Percentiles rank a stretch among this genome's conserved stretches.
Evolutionary conservation across 768 basidiomycete species (phyloP).

Genomic region (Leccinum incarnatum): DNA sequence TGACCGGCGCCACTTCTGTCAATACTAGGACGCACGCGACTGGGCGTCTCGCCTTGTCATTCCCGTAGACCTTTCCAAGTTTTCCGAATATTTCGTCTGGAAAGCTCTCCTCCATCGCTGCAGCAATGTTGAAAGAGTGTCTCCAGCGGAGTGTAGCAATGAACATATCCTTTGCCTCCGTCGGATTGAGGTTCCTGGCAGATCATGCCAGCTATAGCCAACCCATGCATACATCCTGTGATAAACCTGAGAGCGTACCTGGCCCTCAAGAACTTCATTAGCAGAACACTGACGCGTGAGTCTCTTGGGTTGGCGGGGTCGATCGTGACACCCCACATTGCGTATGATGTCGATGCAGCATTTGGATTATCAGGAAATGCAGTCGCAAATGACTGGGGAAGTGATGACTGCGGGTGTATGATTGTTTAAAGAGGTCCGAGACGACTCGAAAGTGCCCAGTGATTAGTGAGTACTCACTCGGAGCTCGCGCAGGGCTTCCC

Average conservation of each 20-base stretch:
- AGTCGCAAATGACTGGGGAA: slow-evolving; percentile 53
- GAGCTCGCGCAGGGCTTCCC: slow-evolving; percentile 66
- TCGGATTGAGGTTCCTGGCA: slow-evolving; percentile 48
- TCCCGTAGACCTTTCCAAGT: slow-evolving; percentile 62
- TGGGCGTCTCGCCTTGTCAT: slow-evolving; percentile 69
- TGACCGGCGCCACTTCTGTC: background rate
- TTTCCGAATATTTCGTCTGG: slow-evolving; percentile 61
- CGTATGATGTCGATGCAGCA: slow-evolving; percentile 49
- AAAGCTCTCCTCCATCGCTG: slow-evolving; percentile 56
- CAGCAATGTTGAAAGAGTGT: slow-evolving; percentile 60
- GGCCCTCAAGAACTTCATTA: slow-evolving; percentile 82
- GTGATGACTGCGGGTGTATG: slow-evolving; percentile 27
- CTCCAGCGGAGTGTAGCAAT: slow-evolving; percentile 71
- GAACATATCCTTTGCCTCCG: slow-evolving; percentile 63
- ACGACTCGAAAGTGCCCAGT: background rate
- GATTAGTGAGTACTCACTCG: slow-evolving; percentile 42
- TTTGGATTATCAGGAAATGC: slow-evolving; percentile 60
- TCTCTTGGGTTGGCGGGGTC: slow-evolving; percentile 55
- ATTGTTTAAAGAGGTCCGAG: background rate
- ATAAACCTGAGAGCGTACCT: slow-evolving; percentile 16
- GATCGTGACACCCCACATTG: slow-evolving; percentile 70
- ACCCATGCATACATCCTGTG: background rate
- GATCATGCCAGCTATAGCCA: background rate
- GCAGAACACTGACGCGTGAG: slow-evolving; percentile 67
- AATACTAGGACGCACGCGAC: slow-evolving; percentile 49